Base-by-base conservation (phyloP, 2,329 filamentous ascomycete species). In the Cadophora sp. region DNA sequence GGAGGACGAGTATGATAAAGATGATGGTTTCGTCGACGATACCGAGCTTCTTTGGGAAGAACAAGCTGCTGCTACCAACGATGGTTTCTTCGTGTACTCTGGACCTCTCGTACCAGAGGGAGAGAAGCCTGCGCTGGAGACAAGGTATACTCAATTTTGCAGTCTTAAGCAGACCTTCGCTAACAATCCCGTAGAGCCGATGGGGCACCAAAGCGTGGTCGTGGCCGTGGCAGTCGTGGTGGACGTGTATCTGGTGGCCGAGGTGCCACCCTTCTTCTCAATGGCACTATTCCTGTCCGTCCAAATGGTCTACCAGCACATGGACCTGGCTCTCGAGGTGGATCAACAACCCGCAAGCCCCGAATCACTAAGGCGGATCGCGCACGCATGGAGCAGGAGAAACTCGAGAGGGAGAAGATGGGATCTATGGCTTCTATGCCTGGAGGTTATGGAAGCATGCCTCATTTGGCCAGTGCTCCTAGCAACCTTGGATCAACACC, bases 1-100 rank as follows among this genome's bases (percentile, higher is more conserved):
- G 77, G 89, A 94, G 78, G 91, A 97, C 79, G 90, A 94, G 75
- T 94, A 94, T 75, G 92, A 95, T 77, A 91, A 92, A 75, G 90
- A 92, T 59, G 92, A 94, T 76, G 92, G 91, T 64, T 95, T 95
- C 80, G 89, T 95, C 66, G 96, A 99, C 76, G 96, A 99, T 77
- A 97, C 94, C 1, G 96, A 99, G 79, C 80, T 97, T 77, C 85
- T 97, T 0, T 98, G 95, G 95, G 93, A 98, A 80, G 93, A 97
- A 76, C 92, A 97, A 78, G 95, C 95, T 7, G 94, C 95, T 4
- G 94, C 96, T 58, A 95, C 93, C 73, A 93, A 95, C 74, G 96
- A 98, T 78, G 96, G 96, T 0, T 99, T 98, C 83, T 99, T 98
- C 78, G 96, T 99, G 1, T 99, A 97, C 80, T 97, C 93, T 69